phyloP scores from a whole-genome alignment of 2,329 filamentous ascomycete genomes.

The Aspergillus novoparasiticus region DNA sequence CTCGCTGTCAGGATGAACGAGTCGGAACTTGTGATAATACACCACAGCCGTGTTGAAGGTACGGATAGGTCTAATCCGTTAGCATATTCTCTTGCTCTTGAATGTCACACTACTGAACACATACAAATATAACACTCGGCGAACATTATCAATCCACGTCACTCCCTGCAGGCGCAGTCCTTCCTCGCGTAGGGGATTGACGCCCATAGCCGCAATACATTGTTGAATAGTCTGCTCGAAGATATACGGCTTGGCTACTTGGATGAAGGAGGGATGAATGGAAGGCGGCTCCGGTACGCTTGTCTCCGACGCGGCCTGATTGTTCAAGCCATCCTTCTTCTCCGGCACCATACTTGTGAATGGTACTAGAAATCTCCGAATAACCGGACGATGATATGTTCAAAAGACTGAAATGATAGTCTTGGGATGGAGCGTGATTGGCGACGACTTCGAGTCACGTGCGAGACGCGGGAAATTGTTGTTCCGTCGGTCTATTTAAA shows the following conservation, averaged over 20 bases:
- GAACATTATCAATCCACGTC: conserved; percentile 82
- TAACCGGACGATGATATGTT: background rate
- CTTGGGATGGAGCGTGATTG: conserved; percentile 13
- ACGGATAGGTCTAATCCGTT: conserved; percentile 68
- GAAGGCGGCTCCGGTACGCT: conserved; percentile 36
- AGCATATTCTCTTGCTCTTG: background rate
- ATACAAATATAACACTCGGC: conserved; percentile 76
- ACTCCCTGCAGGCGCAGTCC: conserved; percentile 81
- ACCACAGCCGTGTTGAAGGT: conserved; percentile 90
- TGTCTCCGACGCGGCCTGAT: conserved; percentile 15
- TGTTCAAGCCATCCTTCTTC: conserved; percentile 20
- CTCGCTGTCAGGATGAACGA: conserved; percentile 80
- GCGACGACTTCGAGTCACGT: background rate
- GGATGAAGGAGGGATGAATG: conserved; percentile 65
- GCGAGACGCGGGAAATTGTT: background rate
- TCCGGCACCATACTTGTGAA: conserved; percentile 25
- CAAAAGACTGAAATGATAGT: conserved; percentile 5
- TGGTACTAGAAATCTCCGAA: conserved; percentile 4
- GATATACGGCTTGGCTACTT: conserved; percentile 73
- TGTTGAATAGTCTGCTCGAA: conserved; percentile 79
- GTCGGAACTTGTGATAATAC: conserved; percentile 91
- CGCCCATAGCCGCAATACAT: conserved; percentile 68
- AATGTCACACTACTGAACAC: conserved; percentile 28
- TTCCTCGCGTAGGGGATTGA: conserved; percentile 78
- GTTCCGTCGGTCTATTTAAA: background rate